Percentiles rank a stretch among this genome's conserved stretches.
Evolutionary conservation across 345 rosid species (phyloP).

Genomic region (Eucalyptus curtisii): DNA sequence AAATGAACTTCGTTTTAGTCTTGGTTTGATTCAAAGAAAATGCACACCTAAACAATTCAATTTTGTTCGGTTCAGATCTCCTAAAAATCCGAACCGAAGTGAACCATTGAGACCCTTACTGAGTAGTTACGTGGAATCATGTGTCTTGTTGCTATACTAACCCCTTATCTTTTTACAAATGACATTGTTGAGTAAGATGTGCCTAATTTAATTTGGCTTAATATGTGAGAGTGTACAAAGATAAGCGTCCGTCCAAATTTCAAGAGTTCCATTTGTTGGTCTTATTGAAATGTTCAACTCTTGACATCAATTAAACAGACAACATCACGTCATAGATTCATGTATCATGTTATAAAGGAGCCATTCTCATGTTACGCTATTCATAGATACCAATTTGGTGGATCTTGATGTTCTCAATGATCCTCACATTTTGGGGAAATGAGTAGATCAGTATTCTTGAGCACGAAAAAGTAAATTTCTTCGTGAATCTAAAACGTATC

Average conservation of each 20-base stretch:
- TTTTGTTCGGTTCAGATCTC: rapidly evolving
- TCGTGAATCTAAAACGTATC: rapidly evolving
- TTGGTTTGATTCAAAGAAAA: no score
- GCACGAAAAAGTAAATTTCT: neutral
- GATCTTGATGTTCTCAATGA: neutral
- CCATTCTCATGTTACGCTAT: rapidly evolving
- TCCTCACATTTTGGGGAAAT: neutral
- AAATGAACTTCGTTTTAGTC: no score
- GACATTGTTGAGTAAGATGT: neutral
- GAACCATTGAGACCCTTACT: no score
- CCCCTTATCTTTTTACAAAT: neutral
- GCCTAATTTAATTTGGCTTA: neutral
- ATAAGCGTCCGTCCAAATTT: neutral
- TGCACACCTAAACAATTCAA: no score
- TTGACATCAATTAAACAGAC: neutral
- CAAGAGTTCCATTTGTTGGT: neutral
- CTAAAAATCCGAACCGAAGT: rapidly evolving
- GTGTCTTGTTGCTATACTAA: rapidly evolving
- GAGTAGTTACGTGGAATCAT: rapidly evolving
- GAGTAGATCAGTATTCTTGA: neutral
- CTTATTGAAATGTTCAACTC: neutral
- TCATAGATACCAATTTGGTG: neutral
- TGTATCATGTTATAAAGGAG: neutral
- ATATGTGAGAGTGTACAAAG: neutral
- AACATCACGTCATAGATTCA: rapidly evolving